A percentile compares a stretch with the other conserved stretches of the same genome.
Conservation (phyloP, 805 yeast genomes). For the Brettanomyces bruxellensis region DNA sequence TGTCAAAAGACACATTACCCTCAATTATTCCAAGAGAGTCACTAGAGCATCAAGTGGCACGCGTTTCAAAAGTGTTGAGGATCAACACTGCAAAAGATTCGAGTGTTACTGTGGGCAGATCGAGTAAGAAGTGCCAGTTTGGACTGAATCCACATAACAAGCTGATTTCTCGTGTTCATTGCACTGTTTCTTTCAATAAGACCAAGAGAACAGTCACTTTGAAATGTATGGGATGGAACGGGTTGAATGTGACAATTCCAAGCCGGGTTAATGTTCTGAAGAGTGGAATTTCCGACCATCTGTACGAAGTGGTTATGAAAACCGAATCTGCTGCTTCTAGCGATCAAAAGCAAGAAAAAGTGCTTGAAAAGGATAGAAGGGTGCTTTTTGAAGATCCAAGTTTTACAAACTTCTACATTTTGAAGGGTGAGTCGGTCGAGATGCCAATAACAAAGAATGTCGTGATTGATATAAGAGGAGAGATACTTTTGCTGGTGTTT, state of each 20-base stretch:
- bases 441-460: conserved; percentile 59
- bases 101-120: conserved; percentile 52
- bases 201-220: conserved; percentile 36
- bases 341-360: not conserved
- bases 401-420: conserved; percentile 47
- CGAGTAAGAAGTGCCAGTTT: conserved; percentile 50
- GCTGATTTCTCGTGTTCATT: conserved; percentile 61
- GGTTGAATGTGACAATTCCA: conserved; percentile 62
- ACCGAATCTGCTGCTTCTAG: conserved; percentile 13
- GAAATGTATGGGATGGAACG: conserved; percentile 77
- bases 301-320: too few species aligned
- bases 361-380: conserved; percentile 11
- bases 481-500: conserved; percentile 24
- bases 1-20: not conserved
- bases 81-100: conserved; percentile 28
- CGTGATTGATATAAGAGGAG: conserved; percentile 64
- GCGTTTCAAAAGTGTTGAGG: conserved; percentile 10
- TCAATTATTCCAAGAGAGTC: not conserved
- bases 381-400: conserved; percentile 32
- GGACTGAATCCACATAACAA: conserved; percentile 39
- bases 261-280: conserved; percentile 24
- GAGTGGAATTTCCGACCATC: conserved; percentile 1
- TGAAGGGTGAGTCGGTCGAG: conserved; percentile 52
- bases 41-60: not conserved
- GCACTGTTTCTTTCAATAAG: conserved; percentile 37